phyloP scores from a whole-genome alignment of 1,139 yeast species.

The Hyphopichia wangnamkhiaoensis region DNA sequence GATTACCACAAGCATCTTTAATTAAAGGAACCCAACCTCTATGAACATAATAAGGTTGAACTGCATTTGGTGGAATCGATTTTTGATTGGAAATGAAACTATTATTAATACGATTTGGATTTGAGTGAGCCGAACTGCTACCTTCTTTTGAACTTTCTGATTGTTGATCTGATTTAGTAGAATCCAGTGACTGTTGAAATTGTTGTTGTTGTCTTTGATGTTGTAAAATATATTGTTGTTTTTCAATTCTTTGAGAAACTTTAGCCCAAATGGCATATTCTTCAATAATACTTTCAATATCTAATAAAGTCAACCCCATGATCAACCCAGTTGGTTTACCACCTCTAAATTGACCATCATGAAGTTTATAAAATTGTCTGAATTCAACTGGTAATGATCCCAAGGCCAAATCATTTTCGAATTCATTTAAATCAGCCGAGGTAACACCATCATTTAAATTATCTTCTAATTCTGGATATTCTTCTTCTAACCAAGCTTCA shows the following conservation, averaged over 20 bases:
- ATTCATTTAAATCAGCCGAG: constrained; percentile 71
- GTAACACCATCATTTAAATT: constrained; percentile 72
- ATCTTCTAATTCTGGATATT: constrained; percentile 79
- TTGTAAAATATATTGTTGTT: constrained; percentile 36
- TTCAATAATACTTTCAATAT: constrained; percentile 67
- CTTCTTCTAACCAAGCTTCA: constrained; percentile 72
- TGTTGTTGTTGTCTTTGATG: constrained; percentile 26
- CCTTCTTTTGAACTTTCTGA: not conserved
- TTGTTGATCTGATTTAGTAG: constrained; percentile 6
- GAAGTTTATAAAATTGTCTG: constrained; percentile 70
- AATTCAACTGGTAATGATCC: constrained; percentile 70
- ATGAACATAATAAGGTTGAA: constrained; percentile 57
- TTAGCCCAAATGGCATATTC: constrained; percentile 75
- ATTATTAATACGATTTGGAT: constrained; percentile 16
- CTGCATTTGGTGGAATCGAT: constrained; percentile 58
- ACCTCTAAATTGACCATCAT: constrained; percentile 81
- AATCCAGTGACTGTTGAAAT: constrained; percentile 7
- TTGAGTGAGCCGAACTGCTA: not conserved
- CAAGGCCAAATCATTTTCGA: constrained; percentile 69
- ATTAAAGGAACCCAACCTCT: constrained; percentile 63
- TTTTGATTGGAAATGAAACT: constrained; percentile 51
- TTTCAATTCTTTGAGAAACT: constrained; percentile 56
- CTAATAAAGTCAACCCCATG: constrained; percentile 70
- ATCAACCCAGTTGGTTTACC: constrained; percentile 76
- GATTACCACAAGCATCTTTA: constrained; percentile 60